Percentiles rank a stretch among this genome's conserved stretches.
These are phyloP conservation scores for Alternaria consortialis DNA, from an alignment of 2,329 filamentous ascomycete species.

Conservation along the genomic window DNA sequence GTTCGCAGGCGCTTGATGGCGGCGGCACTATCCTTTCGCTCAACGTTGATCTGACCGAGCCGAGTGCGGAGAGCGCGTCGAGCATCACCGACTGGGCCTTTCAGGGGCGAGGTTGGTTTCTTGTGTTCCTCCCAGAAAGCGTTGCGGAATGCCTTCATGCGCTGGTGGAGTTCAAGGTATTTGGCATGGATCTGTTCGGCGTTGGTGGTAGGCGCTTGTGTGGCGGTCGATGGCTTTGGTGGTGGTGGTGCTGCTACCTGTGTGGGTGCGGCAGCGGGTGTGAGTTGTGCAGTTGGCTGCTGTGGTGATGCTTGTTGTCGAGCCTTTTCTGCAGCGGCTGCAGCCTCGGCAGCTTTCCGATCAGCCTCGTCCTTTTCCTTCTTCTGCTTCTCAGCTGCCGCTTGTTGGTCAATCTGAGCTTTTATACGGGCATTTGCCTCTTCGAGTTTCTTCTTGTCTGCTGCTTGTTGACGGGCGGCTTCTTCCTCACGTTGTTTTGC, in stretches of 20 bases:
- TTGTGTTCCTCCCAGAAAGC: constrained; percentile 39
- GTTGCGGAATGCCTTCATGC: constrained; percentile 50
- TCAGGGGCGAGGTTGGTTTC: constrained; percentile 35
- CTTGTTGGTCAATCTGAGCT: constrained; percentile 43
- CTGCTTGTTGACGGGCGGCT: constrained; percentile 36
- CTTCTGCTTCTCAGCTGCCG: constrained; percentile 38
- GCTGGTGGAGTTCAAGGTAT: constrained; percentile 48
- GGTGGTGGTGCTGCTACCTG: constrained; percentile 3
- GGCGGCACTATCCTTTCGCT: constrained; percentile 36
- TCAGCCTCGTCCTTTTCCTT: constrained; percentile 43
- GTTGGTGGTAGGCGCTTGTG: constrained; percentile 25
- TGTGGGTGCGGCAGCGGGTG: constrained; percentile 13
- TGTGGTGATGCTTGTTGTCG: constrained; percentile 26
- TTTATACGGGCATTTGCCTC: constrained; percentile 44
- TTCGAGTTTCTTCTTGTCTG: constrained; percentile 39
- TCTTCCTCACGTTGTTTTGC: constrained; percentile 46
- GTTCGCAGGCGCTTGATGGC: constrained; percentile 41
- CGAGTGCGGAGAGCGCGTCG: constrained; percentile 42
- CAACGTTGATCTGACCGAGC: constrained; percentile 48
- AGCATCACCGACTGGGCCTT: constrained; percentile 42
- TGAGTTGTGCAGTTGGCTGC: constrained; percentile 17
- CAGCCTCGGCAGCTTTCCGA: constrained; percentile 40
- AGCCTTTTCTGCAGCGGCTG: constrained; percentile 37
- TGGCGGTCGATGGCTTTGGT: constrained; percentile 10
- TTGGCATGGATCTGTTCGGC: constrained; percentile 44